Evolutionary conservation across 2,329 filamentous ascomycete species (phyloP), one percentile per base, ranked within the genome.

Genomic region (Penicillium psychrosexuale): DNA sequence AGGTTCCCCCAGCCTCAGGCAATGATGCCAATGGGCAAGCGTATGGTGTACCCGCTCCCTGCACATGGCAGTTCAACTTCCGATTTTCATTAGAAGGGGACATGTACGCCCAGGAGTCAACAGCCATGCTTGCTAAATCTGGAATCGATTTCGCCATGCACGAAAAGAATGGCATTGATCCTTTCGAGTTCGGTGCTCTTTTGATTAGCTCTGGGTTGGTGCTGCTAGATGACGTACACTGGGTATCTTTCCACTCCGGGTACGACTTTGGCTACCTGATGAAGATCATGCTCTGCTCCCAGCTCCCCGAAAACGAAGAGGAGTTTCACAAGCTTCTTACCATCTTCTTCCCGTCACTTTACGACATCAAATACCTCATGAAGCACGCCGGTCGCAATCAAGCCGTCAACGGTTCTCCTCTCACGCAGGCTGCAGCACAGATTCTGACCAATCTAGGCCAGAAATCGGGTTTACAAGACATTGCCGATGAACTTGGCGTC

Each of bases 61-160:
- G 89, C 70, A 95, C 93, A 17, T 99, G 94, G 94, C 93, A 97
- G 65, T 99, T 99, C 82, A 97, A 99, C 80, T 99, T 99, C 77
- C 88, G 92, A 66, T 99, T 97, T 74, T 94, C 91, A 1, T 81
- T 97, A 9, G 89, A 94, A 63, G 86, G 93, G 37, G 94, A 99
- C 75, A 99, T 99, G 94, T 97, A 95, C 76, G 94, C 95, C 60
- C 89, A 96, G 70, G 89, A 91, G 55, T 97, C 91, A 15, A 97
- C 97, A 63, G 89, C 94, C 61, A 91, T 96, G 65, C 82, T 97
- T 19, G 87, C 91, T 64, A 88, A 90, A 66, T 90, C 91, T 2
- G 94, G 94, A n/a, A 92, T 97, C 58, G 91, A 97, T 72, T 97
- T 99, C 62, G 81, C 84, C 51, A 83, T 87, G 57, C 86, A 96